Percentiles rank a stretch among this genome's conserved stretches.
These are phyloP conservation scores for Globisporangium orthogonon DNA, from an alignment of 352 stramenopile genomes.

Conservation along the genomic window DNA sequence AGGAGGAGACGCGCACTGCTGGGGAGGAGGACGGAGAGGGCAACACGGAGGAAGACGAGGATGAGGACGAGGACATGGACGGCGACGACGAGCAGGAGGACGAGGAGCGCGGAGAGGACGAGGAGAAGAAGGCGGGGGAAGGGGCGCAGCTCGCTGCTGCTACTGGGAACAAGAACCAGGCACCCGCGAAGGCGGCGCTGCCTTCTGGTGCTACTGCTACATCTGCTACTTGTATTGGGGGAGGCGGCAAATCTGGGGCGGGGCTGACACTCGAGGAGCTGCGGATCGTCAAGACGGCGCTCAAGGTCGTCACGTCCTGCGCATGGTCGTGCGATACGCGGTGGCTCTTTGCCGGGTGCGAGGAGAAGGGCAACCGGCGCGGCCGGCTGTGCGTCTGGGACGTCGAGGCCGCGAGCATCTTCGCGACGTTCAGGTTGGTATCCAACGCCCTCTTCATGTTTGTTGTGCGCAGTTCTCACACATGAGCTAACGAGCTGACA, in stretches of 20 bases:
- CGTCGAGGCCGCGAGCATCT: constrained; percentile 43
- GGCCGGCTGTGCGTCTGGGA: constrained; percentile 67
- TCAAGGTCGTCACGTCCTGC: constrained; percentile 62
- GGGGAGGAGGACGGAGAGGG: constrained; percentile 20
- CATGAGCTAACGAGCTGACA: not conserved
- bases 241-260: not conserved
- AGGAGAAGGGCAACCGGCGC: constrained; percentile 53
- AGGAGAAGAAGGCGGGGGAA: not conserved
- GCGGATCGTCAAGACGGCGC: constrained; percentile 32
- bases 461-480: too few species aligned
- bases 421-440: constrained; percentile 31
- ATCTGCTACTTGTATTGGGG: not conserved
- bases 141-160: not conserved
- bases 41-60: constrained; percentile 15
- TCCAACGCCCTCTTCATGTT: too few species aligned
- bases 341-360: constrained; percentile 55
- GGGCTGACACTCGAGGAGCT: constrained; percentile 42
- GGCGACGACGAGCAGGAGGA: constrained; percentile 21
- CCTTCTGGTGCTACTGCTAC: too few species aligned
- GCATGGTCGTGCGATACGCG: constrained; percentile 63
- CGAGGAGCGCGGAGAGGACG: constrained; percentile 8
- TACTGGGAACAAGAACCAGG: constrained; percentile 8
- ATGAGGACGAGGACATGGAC: constrained; percentile 11
- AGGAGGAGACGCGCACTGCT: too few species aligned
- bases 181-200: too few species aligned